These are phyloP conservation scores for Boletus coccyginus DNA, from an alignment of 768 basidiomycete genomes.

Conservation along the genomic window DNA sequence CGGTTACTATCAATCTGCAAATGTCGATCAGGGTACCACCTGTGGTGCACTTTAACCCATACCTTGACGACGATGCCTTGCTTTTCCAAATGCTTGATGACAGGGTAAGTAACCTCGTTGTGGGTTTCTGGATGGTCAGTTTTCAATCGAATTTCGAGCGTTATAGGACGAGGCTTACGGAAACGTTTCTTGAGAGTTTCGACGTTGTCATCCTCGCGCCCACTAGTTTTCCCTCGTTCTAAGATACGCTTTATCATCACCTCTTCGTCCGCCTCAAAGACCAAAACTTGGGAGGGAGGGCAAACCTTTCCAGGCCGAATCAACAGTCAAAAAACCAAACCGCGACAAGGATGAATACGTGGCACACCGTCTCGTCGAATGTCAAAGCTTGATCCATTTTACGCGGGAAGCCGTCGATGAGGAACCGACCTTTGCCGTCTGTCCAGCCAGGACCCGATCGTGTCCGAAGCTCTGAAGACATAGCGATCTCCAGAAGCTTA, in stretches of 20 bases:
- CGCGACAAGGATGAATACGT: neutral
- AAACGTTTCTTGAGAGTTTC: constrained; percentile 98
- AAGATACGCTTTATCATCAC: constrained; percentile 85
- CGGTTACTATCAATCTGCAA: constrained; percentile 64
- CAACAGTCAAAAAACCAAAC: neutral
- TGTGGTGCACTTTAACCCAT: neutral
- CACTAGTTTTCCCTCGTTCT: constrained; percentile 90
- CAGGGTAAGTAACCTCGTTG: constrained; percentile 86
- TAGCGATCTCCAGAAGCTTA: constrained; percentile 92
- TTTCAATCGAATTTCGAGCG: neutral
- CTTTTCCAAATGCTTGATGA: constrained; percentile 76
- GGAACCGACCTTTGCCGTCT: constrained; percentile 76
- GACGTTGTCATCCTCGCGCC: constrained; percentile 90
- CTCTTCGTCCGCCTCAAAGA: constrained; percentile 83
- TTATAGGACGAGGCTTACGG: constrained; percentile 44
- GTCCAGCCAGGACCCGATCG: constrained; percentile 57
- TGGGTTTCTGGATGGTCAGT: constrained; percentile 61
- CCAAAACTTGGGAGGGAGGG: constrained; percentile 73
- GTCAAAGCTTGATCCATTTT: constrained; percentile 97
- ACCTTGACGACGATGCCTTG: constrained; percentile 79
- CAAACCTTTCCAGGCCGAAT: constrained; percentile 58
- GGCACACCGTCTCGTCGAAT: constrained; percentile 80
- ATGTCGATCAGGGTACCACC: neutral
- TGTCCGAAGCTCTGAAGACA: constrained; percentile 57
- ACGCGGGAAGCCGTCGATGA: constrained; percentile 96